Conservation (phyloP, 1,284 basidiomycete genomes). For the Mycena citricolor region DNA sequence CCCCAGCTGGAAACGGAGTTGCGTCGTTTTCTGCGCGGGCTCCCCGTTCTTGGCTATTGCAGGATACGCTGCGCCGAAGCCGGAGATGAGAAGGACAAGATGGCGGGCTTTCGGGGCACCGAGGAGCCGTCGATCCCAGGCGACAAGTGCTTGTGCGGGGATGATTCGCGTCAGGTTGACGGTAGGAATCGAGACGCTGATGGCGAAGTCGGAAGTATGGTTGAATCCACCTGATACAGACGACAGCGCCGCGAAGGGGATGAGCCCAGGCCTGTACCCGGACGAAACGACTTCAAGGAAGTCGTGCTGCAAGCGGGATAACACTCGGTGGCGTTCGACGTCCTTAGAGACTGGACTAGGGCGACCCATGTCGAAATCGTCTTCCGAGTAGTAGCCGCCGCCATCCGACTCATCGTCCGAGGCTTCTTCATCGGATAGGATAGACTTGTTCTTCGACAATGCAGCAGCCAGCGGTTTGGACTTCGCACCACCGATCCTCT, state of each 20-base stretch:
- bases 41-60: conserved; percentile 42
- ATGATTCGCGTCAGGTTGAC: conserved; percentile 18
- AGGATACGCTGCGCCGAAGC: conserved; percentile 51
- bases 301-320: conserved; percentile 30
- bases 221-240: conserved; percentile 38
- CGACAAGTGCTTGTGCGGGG: conserved; percentile 23
- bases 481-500: conserved; percentile 25
- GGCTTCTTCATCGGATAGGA: conserved; percentile 11
- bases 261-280: conserved; percentile 54
- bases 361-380: conserved; percentile 27
- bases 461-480: conserved; percentile 26
- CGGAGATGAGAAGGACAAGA: conserved; percentile 58
- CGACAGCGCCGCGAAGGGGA: conserved; percentile 49
- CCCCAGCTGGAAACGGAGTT: conserved; percentile 55
- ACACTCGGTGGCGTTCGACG: neutral
- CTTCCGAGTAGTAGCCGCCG: conserved; percentile 26
- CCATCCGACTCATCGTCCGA: conserved; percentile 20
- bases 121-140: conserved; percentile 23
- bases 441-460: conserved; percentile 28
- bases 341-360: neutral
- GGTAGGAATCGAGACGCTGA: conserved; percentile 58
- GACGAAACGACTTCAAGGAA: conserved; percentile 54
- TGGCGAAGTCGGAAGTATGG: conserved; percentile 46
- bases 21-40: conserved; percentile 34
- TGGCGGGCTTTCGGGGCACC: conserved; percentile 12